Evolutionary conservation across 1,139 yeast genomes (phyloP).

Genomic region (Geotrichum phurueaensis): DNA sequence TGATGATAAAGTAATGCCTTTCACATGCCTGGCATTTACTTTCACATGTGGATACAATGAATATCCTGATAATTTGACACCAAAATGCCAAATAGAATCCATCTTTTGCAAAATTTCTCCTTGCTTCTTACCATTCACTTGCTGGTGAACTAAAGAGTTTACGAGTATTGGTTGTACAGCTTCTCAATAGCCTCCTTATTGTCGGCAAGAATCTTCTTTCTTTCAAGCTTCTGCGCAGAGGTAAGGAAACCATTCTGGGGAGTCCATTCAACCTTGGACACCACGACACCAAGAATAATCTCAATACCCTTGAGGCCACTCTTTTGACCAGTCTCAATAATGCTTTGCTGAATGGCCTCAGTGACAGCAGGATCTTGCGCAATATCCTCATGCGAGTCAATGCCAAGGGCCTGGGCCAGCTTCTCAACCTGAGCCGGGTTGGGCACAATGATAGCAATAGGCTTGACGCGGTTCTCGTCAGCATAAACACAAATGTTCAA

Average conservation of each 20-base stretch:
- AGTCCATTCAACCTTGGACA: slow-evolving; percentile 93
- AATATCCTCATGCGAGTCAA: slow-evolving; percentile 47
- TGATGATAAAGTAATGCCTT: background rate
- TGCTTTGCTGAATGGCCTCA: slow-evolving; percentile 50
- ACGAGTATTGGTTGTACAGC: background rate
- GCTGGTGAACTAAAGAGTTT: background rate
- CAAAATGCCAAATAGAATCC: background rate
- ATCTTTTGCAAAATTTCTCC: background rate
- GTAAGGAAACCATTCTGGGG: slow-evolving; percentile 93
- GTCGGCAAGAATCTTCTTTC: slow-evolving; percentile 75
- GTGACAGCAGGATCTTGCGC: slow-evolving; percentile 55
- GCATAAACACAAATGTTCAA: slow-evolving; percentile 89
- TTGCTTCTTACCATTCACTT: background rate
- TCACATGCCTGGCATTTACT: background rate
- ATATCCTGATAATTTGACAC: background rate
- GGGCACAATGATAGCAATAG: slow-evolving; percentile 86
- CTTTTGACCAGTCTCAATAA: slow-evolving; percentile 67
- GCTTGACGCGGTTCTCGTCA: slow-evolving; percentile 78
- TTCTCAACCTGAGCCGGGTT: slow-evolving; percentile 60
- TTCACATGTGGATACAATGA: background rate
- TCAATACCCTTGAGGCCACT: slow-evolving; percentile 87
- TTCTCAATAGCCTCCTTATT: slow-evolving; percentile 33
- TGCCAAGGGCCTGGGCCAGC: slow-evolving; percentile 50
- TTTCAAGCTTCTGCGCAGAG: slow-evolving; percentile 92
- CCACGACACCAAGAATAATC: slow-evolving; percentile 67